phyloP scores from a whole-genome alignment of 2,329 filamentous ascomycete genomes.

The Sarocladium kiliense region DNA sequence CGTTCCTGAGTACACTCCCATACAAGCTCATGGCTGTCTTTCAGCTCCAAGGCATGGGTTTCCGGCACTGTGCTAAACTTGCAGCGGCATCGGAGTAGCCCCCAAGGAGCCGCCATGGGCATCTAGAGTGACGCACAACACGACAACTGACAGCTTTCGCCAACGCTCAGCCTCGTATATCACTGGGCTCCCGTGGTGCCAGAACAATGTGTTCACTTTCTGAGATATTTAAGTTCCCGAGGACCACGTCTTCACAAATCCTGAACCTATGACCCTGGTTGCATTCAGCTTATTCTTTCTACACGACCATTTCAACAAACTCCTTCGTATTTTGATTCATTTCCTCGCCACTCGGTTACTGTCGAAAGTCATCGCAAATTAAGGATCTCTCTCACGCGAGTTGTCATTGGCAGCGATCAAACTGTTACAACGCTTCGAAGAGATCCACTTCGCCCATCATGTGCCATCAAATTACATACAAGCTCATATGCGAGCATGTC shows the following conservation, averaged over 20 bases:
- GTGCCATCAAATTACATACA: constrained; percentile 46
- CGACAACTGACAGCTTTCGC: background rate
- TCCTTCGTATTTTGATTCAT: no score
- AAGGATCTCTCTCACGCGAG: no score
- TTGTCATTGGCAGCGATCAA: no score
- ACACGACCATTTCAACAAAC: no score
- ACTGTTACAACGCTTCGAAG: background rate
- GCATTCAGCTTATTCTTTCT: background rate
- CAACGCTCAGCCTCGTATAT: constrained; percentile 3
- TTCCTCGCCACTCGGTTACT: no score
- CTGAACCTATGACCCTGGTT: no score
- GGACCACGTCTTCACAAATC: background rate
- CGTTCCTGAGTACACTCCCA: background rate
- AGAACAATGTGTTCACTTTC: background rate
- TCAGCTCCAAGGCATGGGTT: no score
- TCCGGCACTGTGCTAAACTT: no score
- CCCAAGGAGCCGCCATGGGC: no score
- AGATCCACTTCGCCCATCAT: constrained; percentile 22
- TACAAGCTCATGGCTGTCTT: background rate
- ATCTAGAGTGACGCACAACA: background rate
- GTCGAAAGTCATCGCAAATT: no score
- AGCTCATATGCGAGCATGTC: constrained; percentile 46
- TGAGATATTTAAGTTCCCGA: background rate
- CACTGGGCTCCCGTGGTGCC: background rate
- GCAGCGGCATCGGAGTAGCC: no score